Base-by-base conservation (phyloP, 108 stramenopile genomes). In the Pseudonitzschia delicatissima region DNA sequence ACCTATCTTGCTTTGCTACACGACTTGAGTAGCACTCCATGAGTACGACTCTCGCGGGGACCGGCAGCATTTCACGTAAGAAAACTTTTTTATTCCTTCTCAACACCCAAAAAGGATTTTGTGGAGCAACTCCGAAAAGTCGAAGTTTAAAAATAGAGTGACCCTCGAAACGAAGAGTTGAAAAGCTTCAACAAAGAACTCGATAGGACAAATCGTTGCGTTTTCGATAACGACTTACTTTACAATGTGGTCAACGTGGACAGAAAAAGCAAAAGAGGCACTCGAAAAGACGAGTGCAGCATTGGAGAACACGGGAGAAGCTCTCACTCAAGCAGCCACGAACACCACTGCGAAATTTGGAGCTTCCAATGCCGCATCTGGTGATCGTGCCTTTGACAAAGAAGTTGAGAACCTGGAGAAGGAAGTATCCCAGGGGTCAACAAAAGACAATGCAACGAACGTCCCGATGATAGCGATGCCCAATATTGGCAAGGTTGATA, bases 201-300 rank as follows among this genome's bases (percentile, higher is more conserved):
- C n/a, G n/a, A n/a, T n/a, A n/a, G n/a, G n/a, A n/a, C n/a, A n/a
- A n/a, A n/a, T n/a, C n/a, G n/a, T n/a, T n/a, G n/a, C n/a, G n/a
- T n/a, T n/a, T n/a, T n/a, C n/a, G n/a, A n/a, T n/a, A n/a, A n/a
- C n/a, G n/a, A n/a, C n/a, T n/a, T n/a, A n/a, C n/a, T n/a, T n/a
- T n/a, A 49, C 23, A 6, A 72, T 72, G 71, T 72, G 71, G 71
- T 64, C 71, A 27, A 35, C 42, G 9, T 65, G 64, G 64, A 64
- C 67, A 11, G 58, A 77, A 49, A 74, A 65, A 4, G 29, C 62
- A 5, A 53, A 57, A 23, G 73, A 75, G 35, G 76, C 68, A 36
- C 57, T 82, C 35, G 82, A 79, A 55, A 73, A 79, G 67, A 79
- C 78, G 11, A 72, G 72, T 12, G 72, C 76, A n/a, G 72, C 52